phyloP scores from a whole-genome alignment of 495 filamentous ascomycete genomes.

The Penicillium turbatum region DNA sequence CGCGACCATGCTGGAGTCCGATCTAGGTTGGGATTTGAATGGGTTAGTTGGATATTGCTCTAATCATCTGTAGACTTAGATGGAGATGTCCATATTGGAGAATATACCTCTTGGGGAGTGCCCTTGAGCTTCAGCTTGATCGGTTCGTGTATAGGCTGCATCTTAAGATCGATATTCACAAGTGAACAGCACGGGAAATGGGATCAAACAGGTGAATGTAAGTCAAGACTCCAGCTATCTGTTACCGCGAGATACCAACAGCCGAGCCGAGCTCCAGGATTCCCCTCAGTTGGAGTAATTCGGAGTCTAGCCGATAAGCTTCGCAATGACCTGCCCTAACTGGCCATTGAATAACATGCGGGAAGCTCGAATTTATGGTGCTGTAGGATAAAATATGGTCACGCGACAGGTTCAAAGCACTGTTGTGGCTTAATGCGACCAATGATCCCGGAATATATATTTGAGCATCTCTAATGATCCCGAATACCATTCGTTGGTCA shows the following conservation, averaged over 20 bases:
- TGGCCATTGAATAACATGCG: too few species aligned
- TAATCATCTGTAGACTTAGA: background rate
- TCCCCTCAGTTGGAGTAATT: slow-evolving; percentile 22
- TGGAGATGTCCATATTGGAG: background rate
- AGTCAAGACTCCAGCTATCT: background rate
- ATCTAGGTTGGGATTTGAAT: slow-evolving; percentile 34
- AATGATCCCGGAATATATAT: too few species aligned
- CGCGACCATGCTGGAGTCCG: slow-evolving; percentile 49
- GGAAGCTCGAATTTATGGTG: too few species aligned
- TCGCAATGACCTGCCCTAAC: slow-evolving; percentile 18
- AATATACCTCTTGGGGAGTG: slow-evolving; percentile 27
- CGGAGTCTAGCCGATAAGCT: slow-evolving; percentile 16
- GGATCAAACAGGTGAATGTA: too few species aligned
- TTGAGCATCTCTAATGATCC: too few species aligned
- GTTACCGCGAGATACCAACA: background rate
- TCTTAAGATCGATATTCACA: background rate
- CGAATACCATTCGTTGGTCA: too few species aligned
- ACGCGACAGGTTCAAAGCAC: too few species aligned
- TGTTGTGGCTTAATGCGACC: too few species aligned
- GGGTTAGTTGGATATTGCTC: background rate
- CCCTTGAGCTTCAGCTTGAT: slow-evolving; percentile 25
- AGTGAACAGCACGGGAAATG: too few species aligned
- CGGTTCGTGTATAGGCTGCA: slow-evolving; percentile 8
- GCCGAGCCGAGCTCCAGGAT: slow-evolving; percentile 5
- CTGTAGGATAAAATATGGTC: too few species aligned